Percentiles rank a stretch among this genome's conserved stretches.
Conservation (phyloP, 2,329 filamentous ascomycete species). For the Aphanoascus verrucosus region DNA sequence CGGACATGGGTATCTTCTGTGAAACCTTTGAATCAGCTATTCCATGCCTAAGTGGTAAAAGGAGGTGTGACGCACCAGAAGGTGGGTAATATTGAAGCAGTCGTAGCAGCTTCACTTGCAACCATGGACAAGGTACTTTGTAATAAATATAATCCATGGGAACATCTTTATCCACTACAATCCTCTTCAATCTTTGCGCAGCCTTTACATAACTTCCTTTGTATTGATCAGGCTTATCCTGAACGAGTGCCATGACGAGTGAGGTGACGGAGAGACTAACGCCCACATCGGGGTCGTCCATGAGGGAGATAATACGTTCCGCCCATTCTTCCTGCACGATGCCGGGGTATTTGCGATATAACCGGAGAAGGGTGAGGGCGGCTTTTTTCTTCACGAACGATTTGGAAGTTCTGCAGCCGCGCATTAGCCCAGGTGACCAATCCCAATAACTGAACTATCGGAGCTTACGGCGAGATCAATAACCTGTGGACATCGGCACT, state of each 20-base stretch:
- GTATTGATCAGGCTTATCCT: constrained; percentile 90
- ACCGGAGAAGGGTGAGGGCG: constrained; percentile 76
- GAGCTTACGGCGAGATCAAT: constrained; percentile 78
- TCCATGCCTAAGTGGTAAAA: constrained; percentile 3
- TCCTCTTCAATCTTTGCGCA: constrained; percentile 74
- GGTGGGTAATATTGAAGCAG: constrained; percentile 93
- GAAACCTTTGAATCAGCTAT: constrained; percentile 9
- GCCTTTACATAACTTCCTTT: constrained; percentile 91
- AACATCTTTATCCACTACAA: constrained; percentile 83
- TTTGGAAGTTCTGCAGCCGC: constrained; percentile 59
- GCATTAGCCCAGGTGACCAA: not conserved
- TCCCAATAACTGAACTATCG: not conserved
- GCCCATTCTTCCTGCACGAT: constrained; percentile 97
- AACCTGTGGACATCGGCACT: constrained; percentile 86
- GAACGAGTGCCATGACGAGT: constrained; percentile 82
- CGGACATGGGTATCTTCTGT: constrained; percentile 84
- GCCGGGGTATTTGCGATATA: constrained; percentile 87
- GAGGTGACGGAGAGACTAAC: constrained; percentile 93
- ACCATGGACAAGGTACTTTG: constrained; percentile 98
- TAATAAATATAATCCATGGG: constrained; percentile 93
- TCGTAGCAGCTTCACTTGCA: constrained; percentile 87
- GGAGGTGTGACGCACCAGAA: constrained; percentile 51
- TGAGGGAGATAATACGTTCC: constrained; percentile 94
- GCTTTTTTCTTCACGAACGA: constrained; percentile 99
- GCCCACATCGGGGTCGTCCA: constrained; percentile 92